A percentile compares a stretch with the other conserved stretches of the same genome.
Evolutionary conservation across 179 eudicot species (phyloP).

Genomic region (Spinacia oleracea): DNA sequence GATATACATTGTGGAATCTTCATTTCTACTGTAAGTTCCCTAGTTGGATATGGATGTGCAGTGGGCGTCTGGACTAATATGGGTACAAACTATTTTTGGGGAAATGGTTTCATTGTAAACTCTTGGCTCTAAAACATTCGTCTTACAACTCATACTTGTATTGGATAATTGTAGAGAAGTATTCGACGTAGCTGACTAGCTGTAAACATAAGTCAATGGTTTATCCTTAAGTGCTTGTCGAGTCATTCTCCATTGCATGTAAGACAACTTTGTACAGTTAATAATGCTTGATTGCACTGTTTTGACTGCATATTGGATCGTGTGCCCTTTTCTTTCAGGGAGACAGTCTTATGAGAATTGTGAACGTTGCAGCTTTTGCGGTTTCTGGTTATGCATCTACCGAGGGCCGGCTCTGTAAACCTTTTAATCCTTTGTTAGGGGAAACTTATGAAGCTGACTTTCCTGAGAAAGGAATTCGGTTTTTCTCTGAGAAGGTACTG

Average conservation of each 20-base stretch:
- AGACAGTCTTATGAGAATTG: slow-evolving; percentile 65
- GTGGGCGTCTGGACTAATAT: background rate
- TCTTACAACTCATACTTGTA: background rate
- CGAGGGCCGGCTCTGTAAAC: slow-evolving; percentile 84
- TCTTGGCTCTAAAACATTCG: background rate
- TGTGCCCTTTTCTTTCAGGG: slow-evolving; percentile 52
- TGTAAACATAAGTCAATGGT: background rate
- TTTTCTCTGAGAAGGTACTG: slow-evolving; percentile 74
- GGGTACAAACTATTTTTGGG: background rate
- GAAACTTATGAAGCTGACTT: slow-evolving; percentile 90
- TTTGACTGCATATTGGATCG: background rate
- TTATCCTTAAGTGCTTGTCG: background rate
- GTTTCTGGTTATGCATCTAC: slow-evolving; percentile 86
- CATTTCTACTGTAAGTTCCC: background rate
- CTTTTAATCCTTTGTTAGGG: slow-evolving; percentile 86
- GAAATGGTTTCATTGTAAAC: background rate
- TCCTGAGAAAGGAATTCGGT: slow-evolving; percentile 80
- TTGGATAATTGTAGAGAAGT: background rate
- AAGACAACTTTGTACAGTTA: background rate
- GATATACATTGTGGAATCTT: background rate
- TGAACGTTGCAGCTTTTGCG: slow-evolving; percentile 88
- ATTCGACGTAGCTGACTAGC: background rate
- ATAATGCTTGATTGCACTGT: background rate
- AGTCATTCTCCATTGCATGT: background rate
- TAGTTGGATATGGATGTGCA: background rate